Conservation (phyloP, 2,329 filamentous ascomycete species). For the Akanthomyces lecanii region DNA sequence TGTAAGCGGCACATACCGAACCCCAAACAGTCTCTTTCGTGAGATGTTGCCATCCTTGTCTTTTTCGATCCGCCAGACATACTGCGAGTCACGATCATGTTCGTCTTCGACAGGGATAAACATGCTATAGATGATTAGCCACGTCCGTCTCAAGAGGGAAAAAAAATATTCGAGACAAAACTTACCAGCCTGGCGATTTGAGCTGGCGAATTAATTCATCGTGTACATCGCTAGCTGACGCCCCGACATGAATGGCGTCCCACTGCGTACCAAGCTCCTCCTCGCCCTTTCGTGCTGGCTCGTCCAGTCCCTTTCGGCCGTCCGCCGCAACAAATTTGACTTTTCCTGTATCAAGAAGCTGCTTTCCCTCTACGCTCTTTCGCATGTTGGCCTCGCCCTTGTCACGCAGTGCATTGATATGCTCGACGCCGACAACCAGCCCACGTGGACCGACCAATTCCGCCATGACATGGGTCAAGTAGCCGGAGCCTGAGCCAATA, state of each 20-base stretch:
- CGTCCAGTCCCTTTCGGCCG: slow-evolving; percentile 60
- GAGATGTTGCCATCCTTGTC: slow-evolving; percentile 57
- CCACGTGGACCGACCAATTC: slow-evolving; percentile 59
- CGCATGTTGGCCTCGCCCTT: slow-evolving; percentile 62
- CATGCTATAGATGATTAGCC: slow-evolving; percentile 42
- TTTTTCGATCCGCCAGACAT: slow-evolving; percentile 73
- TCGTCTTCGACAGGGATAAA: slow-evolving; percentile 72
- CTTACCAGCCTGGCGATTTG: slow-evolving; percentile 64
- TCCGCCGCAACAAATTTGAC: slow-evolving; percentile 74
- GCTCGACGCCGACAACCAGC: slow-evolving; percentile 68
- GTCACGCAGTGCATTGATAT: slow-evolving; percentile 61
- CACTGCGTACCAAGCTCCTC: slow-evolving; percentile 57
- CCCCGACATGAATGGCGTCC: slow-evolving; percentile 94
- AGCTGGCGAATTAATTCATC: slow-evolving; percentile 71
- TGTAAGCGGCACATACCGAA: slow-evolving; percentile 73
- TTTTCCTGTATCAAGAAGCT: slow-evolving; percentile 57
- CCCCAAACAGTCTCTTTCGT: slow-evolving; percentile 61
- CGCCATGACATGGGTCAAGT: slow-evolving; percentile 83
- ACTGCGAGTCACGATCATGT: slow-evolving; percentile 46
- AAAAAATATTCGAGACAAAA: slow-evolving; percentile 18
- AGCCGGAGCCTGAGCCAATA: slow-evolving; percentile 72
- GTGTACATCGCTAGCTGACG: slow-evolving; percentile 73
- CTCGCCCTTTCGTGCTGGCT: slow-evolving; percentile 38
- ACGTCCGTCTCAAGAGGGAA: slow-evolving; percentile 19
- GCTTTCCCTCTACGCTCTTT: slow-evolving; percentile 55